A percentile compares a stretch with the other conserved stretches of the same genome.
Conservation (phyloP, 2,329 filamentous ascomycete genomes). For the Diplocarpon rosae region DNA sequence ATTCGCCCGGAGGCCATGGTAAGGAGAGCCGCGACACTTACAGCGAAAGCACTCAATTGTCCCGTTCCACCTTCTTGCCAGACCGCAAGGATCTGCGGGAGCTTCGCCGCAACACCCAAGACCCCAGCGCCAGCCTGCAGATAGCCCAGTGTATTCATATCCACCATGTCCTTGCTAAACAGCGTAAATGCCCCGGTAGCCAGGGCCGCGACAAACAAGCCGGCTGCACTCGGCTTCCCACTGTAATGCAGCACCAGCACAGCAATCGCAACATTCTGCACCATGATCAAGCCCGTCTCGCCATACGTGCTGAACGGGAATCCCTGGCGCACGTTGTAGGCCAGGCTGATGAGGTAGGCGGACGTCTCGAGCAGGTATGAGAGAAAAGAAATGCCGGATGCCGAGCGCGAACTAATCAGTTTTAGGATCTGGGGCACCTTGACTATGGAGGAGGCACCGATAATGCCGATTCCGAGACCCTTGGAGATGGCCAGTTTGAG, state of each 20-base stretch:
- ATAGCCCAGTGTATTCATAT: slow-evolving; percentile 35
- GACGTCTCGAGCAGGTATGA: slow-evolving; percentile 87
- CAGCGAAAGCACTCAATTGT: slow-evolving; percentile 91
- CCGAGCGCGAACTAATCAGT: slow-evolving; percentile 68
- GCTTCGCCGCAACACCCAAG: slow-evolving; percentile 77
- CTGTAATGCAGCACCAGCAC: slow-evolving; percentile 78
- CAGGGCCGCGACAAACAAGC: slow-evolving; percentile 67
- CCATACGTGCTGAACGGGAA: slow-evolving; percentile 97
- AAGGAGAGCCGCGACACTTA: slow-evolving; percentile 35
- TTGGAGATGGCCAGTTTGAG: slow-evolving; percentile 87
- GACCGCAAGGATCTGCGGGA: slow-evolving; percentile 85
- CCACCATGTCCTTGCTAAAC: slow-evolving; percentile 58
- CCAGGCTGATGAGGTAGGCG: slow-evolving; percentile 77
- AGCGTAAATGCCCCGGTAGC: slow-evolving; percentile 59
- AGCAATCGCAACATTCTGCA: slow-evolving; percentile 85
- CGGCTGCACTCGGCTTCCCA: slow-evolving; percentile 56
- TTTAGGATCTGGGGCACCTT: slow-evolving; percentile 97
- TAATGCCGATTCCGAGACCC: slow-evolving; percentile 85
- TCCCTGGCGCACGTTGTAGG: slow-evolving; percentile 82
- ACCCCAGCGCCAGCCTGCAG: slow-evolving; percentile 77
- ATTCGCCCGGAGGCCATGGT: no score
- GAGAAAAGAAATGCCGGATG: slow-evolving; percentile 76
- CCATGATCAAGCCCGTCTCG: slow-evolving; percentile 83
- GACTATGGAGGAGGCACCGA: slow-evolving; percentile 79
- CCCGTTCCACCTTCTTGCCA: slow-evolving; percentile 80